phyloP scores from a whole-genome alignment of 2,329 filamentous ascomycete genomes.

The Penicillium sp. region DNA sequence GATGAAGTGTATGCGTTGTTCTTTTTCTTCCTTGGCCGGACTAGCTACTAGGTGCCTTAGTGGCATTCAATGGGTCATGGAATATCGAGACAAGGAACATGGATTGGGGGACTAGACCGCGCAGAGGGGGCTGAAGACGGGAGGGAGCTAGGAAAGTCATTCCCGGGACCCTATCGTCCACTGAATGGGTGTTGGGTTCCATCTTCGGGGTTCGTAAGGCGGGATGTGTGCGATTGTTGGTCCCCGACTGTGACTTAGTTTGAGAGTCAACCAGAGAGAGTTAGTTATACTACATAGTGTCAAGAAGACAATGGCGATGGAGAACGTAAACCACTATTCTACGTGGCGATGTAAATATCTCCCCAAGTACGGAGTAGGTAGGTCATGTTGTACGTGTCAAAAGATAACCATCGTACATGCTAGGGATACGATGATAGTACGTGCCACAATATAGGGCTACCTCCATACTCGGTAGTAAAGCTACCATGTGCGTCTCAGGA shows the following conservation, averaged over 20 bases:
- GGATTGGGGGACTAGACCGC: neutral
- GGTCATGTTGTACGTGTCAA: neutral
- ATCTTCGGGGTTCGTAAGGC: neutral
- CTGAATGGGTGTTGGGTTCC: neutral
- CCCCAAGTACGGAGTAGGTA: neutral
- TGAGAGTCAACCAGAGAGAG: neutral
- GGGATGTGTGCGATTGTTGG: neutral
- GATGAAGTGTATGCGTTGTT: neutral
- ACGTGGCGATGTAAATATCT: no score
- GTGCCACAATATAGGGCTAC: neutral
- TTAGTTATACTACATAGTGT: neutral
- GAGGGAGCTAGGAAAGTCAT: neutral
- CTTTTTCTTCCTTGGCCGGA: neutral
- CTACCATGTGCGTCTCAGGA: conserved; percentile 2
- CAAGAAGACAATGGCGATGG: neutral
- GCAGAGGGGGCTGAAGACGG: neutral
- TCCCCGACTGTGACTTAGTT: neutral
- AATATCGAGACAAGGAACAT: neutral
- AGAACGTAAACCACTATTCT: neutral
- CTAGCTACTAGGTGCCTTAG: neutral
- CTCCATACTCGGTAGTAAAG: neutral
- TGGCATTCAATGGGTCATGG: neutral
- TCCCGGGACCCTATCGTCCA: neutral
- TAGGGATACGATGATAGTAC: neutral
- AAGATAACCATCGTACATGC: neutral